Base-by-base conservation (phyloP, 192 early-diverging fungal species). In the Geranomyces michiganensis region DNA sequence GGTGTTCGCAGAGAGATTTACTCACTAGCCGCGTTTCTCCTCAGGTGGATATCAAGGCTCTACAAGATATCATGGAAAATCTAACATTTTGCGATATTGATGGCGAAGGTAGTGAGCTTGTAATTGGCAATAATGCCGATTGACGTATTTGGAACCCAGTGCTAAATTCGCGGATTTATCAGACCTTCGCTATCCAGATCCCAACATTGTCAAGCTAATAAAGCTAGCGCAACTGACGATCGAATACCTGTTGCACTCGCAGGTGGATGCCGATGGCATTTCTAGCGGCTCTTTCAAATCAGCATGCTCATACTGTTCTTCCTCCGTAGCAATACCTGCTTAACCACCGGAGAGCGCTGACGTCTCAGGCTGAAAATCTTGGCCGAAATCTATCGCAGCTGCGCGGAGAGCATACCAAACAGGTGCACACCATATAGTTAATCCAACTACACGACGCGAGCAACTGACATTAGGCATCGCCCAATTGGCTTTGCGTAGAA, bases 41-140 rank as follows among this genome's bases (percentile, higher is more conserved):
- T 15, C n/a, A 84, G 78, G 77, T 79, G 9, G 82, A 85, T 67
- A 70, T 85, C 21, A n/a, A 17, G 36, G 67, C 75, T 7, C 60
- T 86, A 14, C 85, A 87, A 59, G 79, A 80, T 33, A 74, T 84
- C 13, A 84, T 87, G 69, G 85, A 85, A 51, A 87, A 84, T 33
- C 62, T 64, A 1, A 81, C 84, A 5, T 87, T 78, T 62, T 87
- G 84, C 65, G 82, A 84, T 59, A 56, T 86, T 19, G 81, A 87
- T 30, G 70, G 72, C 7, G 82, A 84, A 77, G 76, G 77, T 85
- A 14, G 36, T 41, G 5, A 41, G 36, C 36, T 41, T 41, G 36
- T 10, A 41, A 41, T 3, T 41, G 36, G 36, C 36, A 41, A 7
- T 41, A 41, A 41, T 3, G 3, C 5, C 3, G 5, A 41, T 41